Conservation (phyloP, 192 early-diverging fungal genomes). For the Entomortierella chlamydospora region DNA sequence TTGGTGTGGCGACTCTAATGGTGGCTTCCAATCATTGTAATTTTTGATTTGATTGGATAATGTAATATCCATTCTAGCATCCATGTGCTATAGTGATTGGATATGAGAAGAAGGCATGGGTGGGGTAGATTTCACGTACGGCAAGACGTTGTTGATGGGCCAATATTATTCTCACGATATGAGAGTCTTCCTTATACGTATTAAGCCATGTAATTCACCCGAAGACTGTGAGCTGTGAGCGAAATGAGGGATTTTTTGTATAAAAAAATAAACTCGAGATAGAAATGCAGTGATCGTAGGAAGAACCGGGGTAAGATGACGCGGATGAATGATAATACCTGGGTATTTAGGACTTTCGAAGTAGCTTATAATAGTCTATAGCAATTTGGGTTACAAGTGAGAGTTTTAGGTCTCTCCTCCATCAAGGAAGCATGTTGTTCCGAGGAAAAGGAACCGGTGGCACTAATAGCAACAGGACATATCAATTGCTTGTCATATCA, state of each 20-base stretch:
- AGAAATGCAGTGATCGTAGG: not conserved
- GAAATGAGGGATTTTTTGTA: constrained; percentile 11
- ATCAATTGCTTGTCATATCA: not conserved
- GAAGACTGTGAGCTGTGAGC: not conserved
- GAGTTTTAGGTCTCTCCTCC: not conserved
- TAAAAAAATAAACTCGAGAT: not conserved
- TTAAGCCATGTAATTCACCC: no score
- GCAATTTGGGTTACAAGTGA: not conserved
- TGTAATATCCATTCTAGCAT: no score
- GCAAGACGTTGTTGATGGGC: no score
- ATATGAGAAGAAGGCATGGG: no score
- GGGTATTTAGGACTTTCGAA: not conserved
- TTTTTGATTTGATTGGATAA: no score
- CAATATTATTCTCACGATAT: not conserved
- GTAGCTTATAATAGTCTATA: not conserved
- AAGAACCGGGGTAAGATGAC: not conserved
- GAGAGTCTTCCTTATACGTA: no score
- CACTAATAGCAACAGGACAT: no score
- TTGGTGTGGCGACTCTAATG: no score
- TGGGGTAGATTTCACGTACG: no score
- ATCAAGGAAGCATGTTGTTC: not conserved
- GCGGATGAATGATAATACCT: not conserved
- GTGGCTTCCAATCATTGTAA: no score
- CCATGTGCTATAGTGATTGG: no score
- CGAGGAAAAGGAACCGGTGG: no score